Base-by-base conservation (phyloP, 441 rosid genomes). In the Gossypium davidsonii region DNA sequence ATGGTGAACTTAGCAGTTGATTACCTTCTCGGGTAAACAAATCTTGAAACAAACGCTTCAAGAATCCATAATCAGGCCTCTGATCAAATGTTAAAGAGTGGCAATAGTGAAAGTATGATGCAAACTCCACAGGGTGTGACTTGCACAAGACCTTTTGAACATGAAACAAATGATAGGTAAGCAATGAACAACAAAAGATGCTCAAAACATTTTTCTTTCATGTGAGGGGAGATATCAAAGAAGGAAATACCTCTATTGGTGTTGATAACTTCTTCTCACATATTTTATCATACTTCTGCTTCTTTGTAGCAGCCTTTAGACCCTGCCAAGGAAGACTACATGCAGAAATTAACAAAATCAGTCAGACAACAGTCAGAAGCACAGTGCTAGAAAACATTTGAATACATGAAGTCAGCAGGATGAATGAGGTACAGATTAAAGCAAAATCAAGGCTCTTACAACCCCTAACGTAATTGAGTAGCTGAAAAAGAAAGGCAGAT, bases 71-170 rank as follows among this genome's bases (percentile, higher is more conserved):
- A 79, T 93, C 98, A 76, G 98, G 98, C 67, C 88, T 82, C 78
- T 88, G 94, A 67, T 93, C 97, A 79, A 93, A 93, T 73, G 86
- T 87, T 76, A 91, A 78, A 0, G 98, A 89, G 76, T 89, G 96
- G 79, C 98, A 93, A 73, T 93, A 93, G 82, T 88, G 96, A 72
- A 91, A 84, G 81, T 91, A 93, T 8, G 98, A 91, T 15, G 94
- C 98, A 79, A 93, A 93, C 83, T 94, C 98, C 83, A 90, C 97
- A 0, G 99, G 92, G 72, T 95, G 96, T 37, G 84, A 82, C 78
- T 91, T 92, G 91, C 98, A 95, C 0, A 95, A 85, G 64, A 89
- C 98, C 99, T 92, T 61, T 62, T 62, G 69, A 55, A 59, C 69
- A 52, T 14, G 64, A 34, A 66, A 34, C 48, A 12, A 64, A 64